Percentiles rank a stretch among this genome's conserved stretches.
Evolutionary conservation across 306 rosid genomes (phyloP).

Genomic region (Cucurbita ficifolia): DNA sequence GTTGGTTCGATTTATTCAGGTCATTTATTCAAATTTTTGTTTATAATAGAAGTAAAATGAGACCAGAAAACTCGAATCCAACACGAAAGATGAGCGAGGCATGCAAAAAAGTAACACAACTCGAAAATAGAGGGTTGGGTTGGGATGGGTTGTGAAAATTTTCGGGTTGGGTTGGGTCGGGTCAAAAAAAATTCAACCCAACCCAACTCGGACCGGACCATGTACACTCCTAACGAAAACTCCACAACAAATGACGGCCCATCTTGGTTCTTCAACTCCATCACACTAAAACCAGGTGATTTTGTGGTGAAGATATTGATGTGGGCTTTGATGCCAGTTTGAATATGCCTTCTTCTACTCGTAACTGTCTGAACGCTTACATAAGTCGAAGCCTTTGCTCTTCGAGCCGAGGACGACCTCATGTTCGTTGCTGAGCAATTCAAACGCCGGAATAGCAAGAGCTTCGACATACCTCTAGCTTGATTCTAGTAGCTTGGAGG

Average conservation of each 20-base stretch:
- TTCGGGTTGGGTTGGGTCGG: too few species aligned
- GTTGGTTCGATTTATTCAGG: too few species aligned
- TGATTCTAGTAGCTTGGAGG: constrained; percentile 73
- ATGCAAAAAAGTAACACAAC: too few species aligned
- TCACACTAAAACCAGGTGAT: constrained; percentile 73
- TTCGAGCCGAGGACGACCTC: constrained; percentile 72
- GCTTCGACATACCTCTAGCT: constrained; percentile 55
- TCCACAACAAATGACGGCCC: constrained; percentile 84
- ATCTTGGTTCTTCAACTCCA: constrained; percentile 65
- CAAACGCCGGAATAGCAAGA: constrained; percentile 75
- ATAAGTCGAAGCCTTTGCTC: constrained; percentile 76
- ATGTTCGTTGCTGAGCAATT: constrained; percentile 68
- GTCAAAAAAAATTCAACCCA: too few species aligned
- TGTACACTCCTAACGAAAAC: constrained; percentile 29
- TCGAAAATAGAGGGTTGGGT: too few species aligned
- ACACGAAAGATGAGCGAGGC: too few species aligned
- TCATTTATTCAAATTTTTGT: too few species aligned
- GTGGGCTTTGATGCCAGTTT: constrained; percentile 83
- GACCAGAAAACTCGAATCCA: too few species aligned
- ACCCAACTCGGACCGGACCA: too few species aligned
- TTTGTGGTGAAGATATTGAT: constrained; percentile 86
- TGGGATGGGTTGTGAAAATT: too few species aligned
- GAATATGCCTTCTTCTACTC: constrained; percentile 69
- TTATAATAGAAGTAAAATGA: too few species aligned
- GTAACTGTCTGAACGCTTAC: constrained; percentile 52